Conservation (phyloP, 805 yeast genomes). For the Suhomyces sp. region DNA sequence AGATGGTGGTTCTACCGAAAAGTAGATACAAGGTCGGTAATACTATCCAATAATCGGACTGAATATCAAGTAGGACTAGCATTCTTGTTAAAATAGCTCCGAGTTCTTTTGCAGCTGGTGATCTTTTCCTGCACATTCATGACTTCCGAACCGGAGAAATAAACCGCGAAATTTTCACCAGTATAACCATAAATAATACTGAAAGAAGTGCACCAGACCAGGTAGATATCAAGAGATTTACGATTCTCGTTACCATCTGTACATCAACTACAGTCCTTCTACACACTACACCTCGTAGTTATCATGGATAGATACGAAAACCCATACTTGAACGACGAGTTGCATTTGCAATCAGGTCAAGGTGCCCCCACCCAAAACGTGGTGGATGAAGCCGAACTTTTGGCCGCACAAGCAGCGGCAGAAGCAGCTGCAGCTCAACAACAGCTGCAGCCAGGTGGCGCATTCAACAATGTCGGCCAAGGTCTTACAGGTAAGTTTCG, state of each 20-base stretch:
- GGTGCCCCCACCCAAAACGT: constrained; percentile 9
- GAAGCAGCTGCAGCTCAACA: constrained; percentile 47
- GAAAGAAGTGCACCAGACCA: background rate
- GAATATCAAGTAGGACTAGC: too few species aligned
- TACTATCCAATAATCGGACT: too few species aligned
- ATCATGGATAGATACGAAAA: constrained; percentile 27
- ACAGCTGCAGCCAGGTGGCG: constrained; percentile 54
- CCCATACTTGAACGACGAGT: constrained; percentile 28
- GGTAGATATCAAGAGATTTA: background rate
- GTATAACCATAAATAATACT: background rate
- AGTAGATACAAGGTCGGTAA: too few species aligned
- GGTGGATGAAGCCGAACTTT: constrained; percentile 28
- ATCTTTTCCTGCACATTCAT: background rate
- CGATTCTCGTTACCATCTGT: background rate
- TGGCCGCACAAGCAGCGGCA: constrained; percentile 47
- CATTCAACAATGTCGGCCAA: constrained; percentile 88
- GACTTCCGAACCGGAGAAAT: background rate
- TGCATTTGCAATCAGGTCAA: constrained; percentile 3
- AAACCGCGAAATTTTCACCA: background rate
- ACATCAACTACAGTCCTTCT: background rate
- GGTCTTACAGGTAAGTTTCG: constrained; percentile 79
- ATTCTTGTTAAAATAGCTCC: too few species aligned
- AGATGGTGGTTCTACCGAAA: too few species aligned
- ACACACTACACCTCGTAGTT: background rate
- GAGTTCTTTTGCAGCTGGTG: background rate